Evolutionary conservation across 768 basidiomycete genomes (phyloP).

Genomic region (Amanita subjunquillea): DNA sequence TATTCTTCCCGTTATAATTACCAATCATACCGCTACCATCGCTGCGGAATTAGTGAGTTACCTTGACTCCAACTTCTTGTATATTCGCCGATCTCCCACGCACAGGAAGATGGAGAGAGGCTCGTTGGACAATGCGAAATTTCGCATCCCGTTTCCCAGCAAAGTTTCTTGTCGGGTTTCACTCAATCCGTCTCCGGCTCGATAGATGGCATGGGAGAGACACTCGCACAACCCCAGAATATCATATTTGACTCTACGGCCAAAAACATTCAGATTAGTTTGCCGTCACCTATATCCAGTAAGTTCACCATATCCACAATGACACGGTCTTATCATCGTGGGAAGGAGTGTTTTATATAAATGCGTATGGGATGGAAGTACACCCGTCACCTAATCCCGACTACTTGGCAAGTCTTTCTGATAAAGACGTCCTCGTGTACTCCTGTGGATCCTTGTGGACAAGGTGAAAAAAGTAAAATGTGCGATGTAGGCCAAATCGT

Average conservation of each 20-base stretch:
- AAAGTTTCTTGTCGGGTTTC: constrained; percentile 22
- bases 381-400: constrained; percentile 81
- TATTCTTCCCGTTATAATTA: constrained; percentile 86
- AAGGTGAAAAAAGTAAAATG: constrained; percentile 35
- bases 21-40: constrained; percentile 93
- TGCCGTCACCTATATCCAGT: constrained; percentile 58
- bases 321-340: constrained; percentile 4
- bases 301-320: constrained; percentile 15
- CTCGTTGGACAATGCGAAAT: constrained; percentile 92
- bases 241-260: constrained; percentile 50
- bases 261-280: constrained; percentile 44
- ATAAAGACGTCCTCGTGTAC: constrained; percentile 69
- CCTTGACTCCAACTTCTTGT: constrained; percentile 4
- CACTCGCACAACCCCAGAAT: constrained; percentile 40
- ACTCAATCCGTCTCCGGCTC: constrained; percentile 25
- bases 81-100: not conserved
- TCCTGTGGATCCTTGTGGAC: constrained; percentile 96
- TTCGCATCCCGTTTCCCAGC: constrained; percentile 61
- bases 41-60: constrained; percentile 69
- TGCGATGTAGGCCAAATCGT: not conserved
- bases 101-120: constrained; percentile 62
- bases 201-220: constrained; percentile 41
- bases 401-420: constrained; percentile 51
- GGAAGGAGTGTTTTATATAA: constrained; percentile 77
- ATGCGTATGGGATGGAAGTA: constrained; percentile 87